Percentiles rank a stretch among this genome's conserved stretches.
These are phyloP conservation scores for Cylindricascospora bacillispora DNA, from an alignment of 1,139 yeast species.

Conservation along the genomic window DNA sequence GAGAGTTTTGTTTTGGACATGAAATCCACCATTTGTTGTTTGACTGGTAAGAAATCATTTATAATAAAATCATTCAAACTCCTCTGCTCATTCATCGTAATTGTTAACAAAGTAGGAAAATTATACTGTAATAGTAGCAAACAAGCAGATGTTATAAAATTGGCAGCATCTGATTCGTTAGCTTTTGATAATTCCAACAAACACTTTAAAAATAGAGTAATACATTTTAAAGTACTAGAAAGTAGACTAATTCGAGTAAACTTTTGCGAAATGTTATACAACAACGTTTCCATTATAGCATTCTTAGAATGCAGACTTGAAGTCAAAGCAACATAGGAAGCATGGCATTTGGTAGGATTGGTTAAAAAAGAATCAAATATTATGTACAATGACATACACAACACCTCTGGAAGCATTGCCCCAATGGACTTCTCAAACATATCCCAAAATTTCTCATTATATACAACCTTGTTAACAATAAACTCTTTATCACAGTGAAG, in stretches of 20 bases:
- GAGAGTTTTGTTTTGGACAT: no score
- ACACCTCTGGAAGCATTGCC: background rate
- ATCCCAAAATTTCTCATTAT: background rate
- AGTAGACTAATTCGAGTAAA: conserved; percentile 2
- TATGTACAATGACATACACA: no score
- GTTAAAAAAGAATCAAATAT: no score
- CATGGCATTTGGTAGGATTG: no score
- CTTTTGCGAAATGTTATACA: conserved; percentile 5
- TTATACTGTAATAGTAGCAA: conserved; percentile 8
- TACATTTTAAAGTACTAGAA: conserved; percentile 7
- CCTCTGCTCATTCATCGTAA: background rate
- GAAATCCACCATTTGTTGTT: conserved; percentile 8
- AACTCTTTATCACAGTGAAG: background rate
- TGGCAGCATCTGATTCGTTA: conserved; percentile 8
- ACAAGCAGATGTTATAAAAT: conserved; percentile 7
- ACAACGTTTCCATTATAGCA: conserved; percentile 7
- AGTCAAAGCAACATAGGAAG: no score
- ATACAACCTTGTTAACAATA: background rate
- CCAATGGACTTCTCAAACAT: background rate
- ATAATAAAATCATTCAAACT: conserved; percentile 2
- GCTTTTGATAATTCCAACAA: conserved; percentile 5
- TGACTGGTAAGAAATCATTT: conserved; percentile 8
- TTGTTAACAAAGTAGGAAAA: conserved; percentile 9
- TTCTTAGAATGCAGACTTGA: conserved; percentile 4
- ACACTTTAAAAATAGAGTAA: conserved; percentile 7